A percentile compares a stretch with the other conserved stretches of the same genome.
Evolutionary conservation across 805 yeast genomes (phyloP).

Genomic region (Lachancea quebecensis): DNA sequence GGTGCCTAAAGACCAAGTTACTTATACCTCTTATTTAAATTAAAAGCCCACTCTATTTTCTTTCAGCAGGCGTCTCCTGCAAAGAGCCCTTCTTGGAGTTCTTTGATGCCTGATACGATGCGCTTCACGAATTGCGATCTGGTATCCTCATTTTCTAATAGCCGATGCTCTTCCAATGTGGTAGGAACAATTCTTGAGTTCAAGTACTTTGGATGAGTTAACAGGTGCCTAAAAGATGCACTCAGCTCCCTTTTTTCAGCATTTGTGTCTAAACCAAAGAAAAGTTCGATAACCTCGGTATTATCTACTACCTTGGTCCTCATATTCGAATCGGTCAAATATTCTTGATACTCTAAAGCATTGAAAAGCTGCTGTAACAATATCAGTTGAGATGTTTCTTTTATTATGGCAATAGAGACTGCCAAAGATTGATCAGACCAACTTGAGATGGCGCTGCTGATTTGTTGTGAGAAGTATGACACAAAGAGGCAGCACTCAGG

Average conservation of each 20-base stretch:
- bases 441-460: constrained; percentile 51
- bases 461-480: constrained; percentile 57
- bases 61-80: background rate
- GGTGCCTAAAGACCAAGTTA: constrained; percentile 13
- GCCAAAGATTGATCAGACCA: constrained; percentile 48
- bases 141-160: constrained; percentile 43
- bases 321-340: constrained; percentile 27
- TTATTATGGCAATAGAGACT: constrained; percentile 46
- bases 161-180: constrained; percentile 55
- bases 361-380: constrained; percentile 53
- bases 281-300: constrained; percentile 21
- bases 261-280: constrained; percentile 58
- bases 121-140: constrained; percentile 38
- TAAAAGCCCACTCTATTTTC: background rate
- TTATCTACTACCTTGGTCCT: constrained; percentile 14
- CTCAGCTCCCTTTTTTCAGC: constrained; percentile 54
- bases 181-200: constrained; percentile 61
- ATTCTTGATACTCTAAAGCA: constrained; percentile 46
- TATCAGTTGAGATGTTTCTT: constrained; percentile 64
- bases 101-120: constrained; percentile 27
- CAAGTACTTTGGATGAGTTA: constrained; percentile 82
- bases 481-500: constrained; percentile 63
- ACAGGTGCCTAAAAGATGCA: constrained; percentile 58
- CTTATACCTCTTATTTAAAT: background rate
- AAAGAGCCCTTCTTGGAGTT: background rate